Percentiles rank a stretch among this genome's conserved stretches.
phyloP scores from a whole-genome alignment of 352 stramenopile genomes.

The Pythium oligandrum region DNA sequence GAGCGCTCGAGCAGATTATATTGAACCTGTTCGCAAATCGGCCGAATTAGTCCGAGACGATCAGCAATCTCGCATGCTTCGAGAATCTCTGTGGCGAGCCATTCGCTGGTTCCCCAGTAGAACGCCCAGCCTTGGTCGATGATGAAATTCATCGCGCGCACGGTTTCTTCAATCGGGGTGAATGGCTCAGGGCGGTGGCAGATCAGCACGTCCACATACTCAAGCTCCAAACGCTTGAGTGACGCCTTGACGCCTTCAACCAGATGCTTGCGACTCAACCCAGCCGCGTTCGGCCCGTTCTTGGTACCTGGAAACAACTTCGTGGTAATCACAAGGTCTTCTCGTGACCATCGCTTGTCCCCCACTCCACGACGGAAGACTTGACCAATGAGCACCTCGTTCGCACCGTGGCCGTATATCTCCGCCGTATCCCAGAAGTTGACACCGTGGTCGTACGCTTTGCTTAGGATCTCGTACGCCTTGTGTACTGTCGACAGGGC shows the following conservation, averaged over 20 bases:
- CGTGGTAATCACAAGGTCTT: constrained; percentile 57
- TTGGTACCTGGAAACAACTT: constrained; percentile 47
- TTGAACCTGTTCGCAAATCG: constrained; percentile 41
- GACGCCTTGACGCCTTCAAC: constrained; percentile 41
- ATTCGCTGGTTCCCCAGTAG: constrained; percentile 53
- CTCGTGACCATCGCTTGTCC: constrained; percentile 21
- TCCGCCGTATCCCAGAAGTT: constrained; percentile 62
- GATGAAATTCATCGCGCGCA: constrained; percentile 48
- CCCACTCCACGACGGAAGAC: constrained; percentile 25
- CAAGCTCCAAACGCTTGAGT: constrained; percentile 30
- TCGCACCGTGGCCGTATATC: constrained; percentile 27
- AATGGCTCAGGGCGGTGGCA: constrained; percentile 26
- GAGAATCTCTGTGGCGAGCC: constrained; percentile 40
- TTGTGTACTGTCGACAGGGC: background rate
- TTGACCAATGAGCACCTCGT: constrained; percentile 30
- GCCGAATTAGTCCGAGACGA: constrained; percentile 21
- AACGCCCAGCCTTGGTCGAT: constrained; percentile 38
- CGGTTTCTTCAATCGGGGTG: constrained; percentile 36
- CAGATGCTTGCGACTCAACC: constrained; percentile 43
- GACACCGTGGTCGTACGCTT: constrained; percentile 23
- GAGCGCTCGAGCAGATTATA: constrained; percentile 52
- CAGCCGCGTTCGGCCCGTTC: constrained; percentile 18
- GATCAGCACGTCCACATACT: constrained; percentile 48
- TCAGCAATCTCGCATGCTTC: constrained; percentile 36
- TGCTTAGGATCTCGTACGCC: constrained; percentile 11